These are phyloP conservation scores for Tylopilus vinaceipallidus DNA, from an alignment of 768 basidiomycete species.

Conservation along the genomic window DNA sequence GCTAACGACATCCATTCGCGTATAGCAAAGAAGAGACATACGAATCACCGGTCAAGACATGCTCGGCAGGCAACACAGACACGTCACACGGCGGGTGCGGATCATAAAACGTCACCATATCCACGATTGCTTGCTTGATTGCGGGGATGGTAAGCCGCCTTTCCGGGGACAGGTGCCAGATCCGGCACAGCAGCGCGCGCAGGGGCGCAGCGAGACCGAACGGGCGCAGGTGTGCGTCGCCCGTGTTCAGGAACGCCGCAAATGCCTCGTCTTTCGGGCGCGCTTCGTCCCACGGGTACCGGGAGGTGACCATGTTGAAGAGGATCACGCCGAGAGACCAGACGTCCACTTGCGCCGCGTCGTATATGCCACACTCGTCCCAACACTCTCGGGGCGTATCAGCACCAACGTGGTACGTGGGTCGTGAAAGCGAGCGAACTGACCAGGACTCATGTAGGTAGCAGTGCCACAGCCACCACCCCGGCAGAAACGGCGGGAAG, in stretches of 20 bases:
- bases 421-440: conserved; percentile 27
- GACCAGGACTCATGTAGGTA: conserved; percentile 72
- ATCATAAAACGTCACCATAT: conserved; percentile 17
- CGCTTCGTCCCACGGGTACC: conserved; percentile 20
- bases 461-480: conserved; percentile 61
- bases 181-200: conserved; percentile 6
- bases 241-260: not conserved
- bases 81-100: not conserved
- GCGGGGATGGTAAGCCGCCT: conserved; percentile 17
- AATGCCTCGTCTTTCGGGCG: not conserved
- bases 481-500: conserved; percentile 38
- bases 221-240: not conserved
- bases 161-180: conserved; percentile 14
- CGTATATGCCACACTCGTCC: conserved; percentile 27
- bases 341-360: conserved; percentile 43
- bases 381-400: conserved; percentile 49
- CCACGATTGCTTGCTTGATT: conserved; percentile 11
- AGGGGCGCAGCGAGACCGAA: conserved; percentile 13
- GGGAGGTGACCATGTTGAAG: conserved; percentile 74
- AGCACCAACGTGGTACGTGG: conserved; percentile 3
- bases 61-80: no score
- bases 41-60: no score
- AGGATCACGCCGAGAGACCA: conserved; percentile 82
- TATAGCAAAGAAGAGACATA: not conserved
- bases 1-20: conserved; percentile 19